Conservation (phyloP, 352 stramenopile genomes). For the Phytophthora ramorum region DNA sequence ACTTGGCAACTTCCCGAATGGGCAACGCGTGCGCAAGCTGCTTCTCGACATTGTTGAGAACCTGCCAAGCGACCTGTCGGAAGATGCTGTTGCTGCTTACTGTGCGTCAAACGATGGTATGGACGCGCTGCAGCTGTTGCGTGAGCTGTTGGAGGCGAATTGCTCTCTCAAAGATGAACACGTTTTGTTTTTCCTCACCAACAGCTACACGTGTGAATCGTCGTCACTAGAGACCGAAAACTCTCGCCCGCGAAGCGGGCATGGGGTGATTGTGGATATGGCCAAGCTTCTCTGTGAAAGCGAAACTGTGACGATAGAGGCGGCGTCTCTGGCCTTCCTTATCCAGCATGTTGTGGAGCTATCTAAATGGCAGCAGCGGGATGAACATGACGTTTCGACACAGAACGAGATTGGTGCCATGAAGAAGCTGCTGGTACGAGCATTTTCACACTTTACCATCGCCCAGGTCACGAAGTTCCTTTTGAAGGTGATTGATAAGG, state of each 20-base stretch:
- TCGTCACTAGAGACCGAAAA: slow-evolving; percentile 20
- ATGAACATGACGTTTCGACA: slow-evolving; percentile 27
- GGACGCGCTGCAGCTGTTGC: slow-evolving; percentile 48
- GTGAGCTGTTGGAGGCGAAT: slow-evolving; percentile 37
- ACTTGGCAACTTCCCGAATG: slow-evolving; percentile 40
- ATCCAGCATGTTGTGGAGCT: slow-evolving; percentile 53
- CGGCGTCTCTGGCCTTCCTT: slow-evolving; percentile 50
- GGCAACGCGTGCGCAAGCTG: slow-evolving; percentile 49
- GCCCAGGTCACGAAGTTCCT: slow-evolving; percentile 56
- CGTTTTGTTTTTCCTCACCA: slow-evolving; percentile 69
- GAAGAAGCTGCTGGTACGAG: slow-evolving; percentile 45
- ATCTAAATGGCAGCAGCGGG: slow-evolving; percentile 39
- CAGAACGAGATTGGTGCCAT: slow-evolving; percentile 46
- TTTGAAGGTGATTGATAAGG: slow-evolving; percentile 45
- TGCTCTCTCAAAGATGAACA: slow-evolving; percentile 60
- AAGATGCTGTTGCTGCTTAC: slow-evolving; percentile 62
- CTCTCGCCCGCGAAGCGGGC: slow-evolving; percentile 33
- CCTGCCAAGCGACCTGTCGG: slow-evolving; percentile 44
- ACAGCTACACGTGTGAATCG: slow-evolving; percentile 38
- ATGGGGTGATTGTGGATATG: slow-evolving; percentile 40
- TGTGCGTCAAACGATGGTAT: slow-evolving; percentile 50
- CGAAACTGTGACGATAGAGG: slow-evolving; percentile 42
- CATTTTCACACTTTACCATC: slow-evolving; percentile 49
- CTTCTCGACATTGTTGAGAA: slow-evolving; percentile 50
- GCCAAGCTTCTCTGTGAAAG: slow-evolving; percentile 33